Conservation (phyloP, 768 basidiomycete species). For the Tephrocybe rancida region DNA sequence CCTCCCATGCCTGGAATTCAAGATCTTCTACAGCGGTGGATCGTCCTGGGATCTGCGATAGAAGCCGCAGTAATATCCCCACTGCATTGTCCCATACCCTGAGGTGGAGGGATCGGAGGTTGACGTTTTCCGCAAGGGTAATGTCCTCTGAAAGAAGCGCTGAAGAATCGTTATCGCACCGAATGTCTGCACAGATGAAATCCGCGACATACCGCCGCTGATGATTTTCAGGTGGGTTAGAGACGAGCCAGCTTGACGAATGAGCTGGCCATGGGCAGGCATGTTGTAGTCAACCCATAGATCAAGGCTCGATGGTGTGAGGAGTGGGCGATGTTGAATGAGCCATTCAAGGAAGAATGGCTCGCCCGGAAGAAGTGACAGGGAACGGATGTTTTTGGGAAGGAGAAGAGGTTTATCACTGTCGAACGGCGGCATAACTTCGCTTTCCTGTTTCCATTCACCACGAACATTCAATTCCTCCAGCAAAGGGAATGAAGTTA, state of each 20-base stretch:
- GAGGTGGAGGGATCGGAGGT: neutral
- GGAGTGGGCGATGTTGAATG: neutral
- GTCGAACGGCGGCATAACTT: neutral
- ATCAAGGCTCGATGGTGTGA: neutral
- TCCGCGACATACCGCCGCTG: neutral
- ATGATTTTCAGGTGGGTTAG: neutral
- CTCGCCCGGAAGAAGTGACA: neutral
- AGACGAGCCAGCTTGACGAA: neutral
- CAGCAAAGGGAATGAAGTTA: slow-evolving; percentile 4
- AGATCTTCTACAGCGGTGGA: neutral
- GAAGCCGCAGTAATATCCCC: neutral
- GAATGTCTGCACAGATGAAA: neutral
- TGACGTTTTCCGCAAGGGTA: neutral
- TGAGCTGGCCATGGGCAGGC: neutral
- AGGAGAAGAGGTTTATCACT: neutral
- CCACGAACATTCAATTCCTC: neutral
- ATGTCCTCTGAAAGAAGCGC: neutral
- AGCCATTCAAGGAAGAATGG: neutral
- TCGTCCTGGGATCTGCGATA: neutral
- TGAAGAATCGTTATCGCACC: neutral
- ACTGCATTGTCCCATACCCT: neutral
- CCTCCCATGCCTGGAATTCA: neutral
- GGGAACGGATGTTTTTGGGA: neutral
- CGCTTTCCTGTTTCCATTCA: neutral
- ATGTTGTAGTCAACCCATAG: neutral